Evolutionary conservation across 73 alveolate genomes (phyloP), one percentile per base, ranked within the genome.

Genomic region (Effrenium voratum): DNA sequence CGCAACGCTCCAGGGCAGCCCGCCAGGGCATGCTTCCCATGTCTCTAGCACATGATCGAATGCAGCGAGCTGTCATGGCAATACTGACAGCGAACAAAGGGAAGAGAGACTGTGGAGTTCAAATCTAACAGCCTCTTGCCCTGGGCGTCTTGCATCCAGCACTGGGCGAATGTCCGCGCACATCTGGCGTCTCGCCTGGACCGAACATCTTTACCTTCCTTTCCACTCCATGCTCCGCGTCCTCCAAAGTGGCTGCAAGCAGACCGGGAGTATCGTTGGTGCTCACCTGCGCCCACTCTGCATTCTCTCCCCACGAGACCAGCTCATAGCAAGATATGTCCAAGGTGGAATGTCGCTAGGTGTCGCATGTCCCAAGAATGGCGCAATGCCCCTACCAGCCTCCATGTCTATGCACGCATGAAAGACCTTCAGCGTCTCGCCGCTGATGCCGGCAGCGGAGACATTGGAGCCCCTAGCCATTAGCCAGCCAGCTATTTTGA

Each of bases 381-480:
- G 36, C 15, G 55, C 83, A 30, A 30, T 57, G 28, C 0, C n/a
- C 1, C 16, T 57, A 12, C 43, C 16, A 3, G 86, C 96, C 96
- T 90, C 96, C 75, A 90, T 26, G 75, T 63, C 79, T 41, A 90
- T 90, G 75, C 96, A 90, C 24, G 96, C 81, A 38, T 90, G 80
- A 43, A 90, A 90, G 73, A 90, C 45, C 47, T 90, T 90, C 75
- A 90, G 41, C n/a, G 96, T 90, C 86, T 90, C 96, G 19, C 72
- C 96, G 47, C 96, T 63, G 50, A 90, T 86, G 30, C 96, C 96
- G 32, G 44, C 60, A 55, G 76, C 68, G 96, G 96, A 90, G 86
- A 90, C 38, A 38, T 90, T 90, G 72, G 96, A 90, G 24, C 96
- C 96, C 96, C 96, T 90, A 86, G n/a, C n/a, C n/a, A n/a, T n/a